These are phyloP conservation scores for Blastobotrys muscicola DNA, from an alignment of 805 yeast species.

Conservation along the genomic window DNA sequence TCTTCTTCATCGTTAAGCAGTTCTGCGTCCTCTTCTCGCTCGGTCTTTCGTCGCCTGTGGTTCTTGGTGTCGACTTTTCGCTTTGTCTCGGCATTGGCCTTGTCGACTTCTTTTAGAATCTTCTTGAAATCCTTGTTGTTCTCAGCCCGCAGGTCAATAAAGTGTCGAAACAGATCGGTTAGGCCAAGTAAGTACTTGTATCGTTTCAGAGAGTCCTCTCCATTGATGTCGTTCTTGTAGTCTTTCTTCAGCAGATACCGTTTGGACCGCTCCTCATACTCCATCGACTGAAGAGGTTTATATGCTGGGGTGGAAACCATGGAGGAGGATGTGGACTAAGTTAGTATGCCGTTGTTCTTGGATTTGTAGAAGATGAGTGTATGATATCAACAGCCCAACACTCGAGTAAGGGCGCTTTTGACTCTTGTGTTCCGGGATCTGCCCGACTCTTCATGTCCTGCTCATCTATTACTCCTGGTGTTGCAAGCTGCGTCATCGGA, in stretches of 20 bases:
- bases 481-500: too few relatives aligned
- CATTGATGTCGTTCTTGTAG: slow-evolving; percentile 4
- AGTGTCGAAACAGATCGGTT: slow-evolving; percentile 78
- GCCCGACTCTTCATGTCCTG: too few relatives aligned
- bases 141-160: slow-evolving; percentile 70
- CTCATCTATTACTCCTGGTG: too few relatives aligned
- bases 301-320: not conserved
- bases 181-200: slow-evolving; percentile 70
- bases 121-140: slow-evolving; percentile 52
- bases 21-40: slow-evolving; percentile 86
- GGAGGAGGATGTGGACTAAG: too few relatives aligned
- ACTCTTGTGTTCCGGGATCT: too few relatives aligned
- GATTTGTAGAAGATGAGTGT: too few relatives aligned
- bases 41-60: slow-evolving; percentile 26
- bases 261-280: slow-evolving; percentile 7
- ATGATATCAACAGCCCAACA: too few relatives aligned
- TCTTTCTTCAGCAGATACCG: slow-evolving; percentile 14
- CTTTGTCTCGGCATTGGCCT: slow-evolving; percentile 15
- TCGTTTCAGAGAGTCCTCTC: slow-evolving; percentile 38
- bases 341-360: too few relatives aligned
- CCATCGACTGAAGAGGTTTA: slow-evolving; percentile 1
- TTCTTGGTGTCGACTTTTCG: slow-evolving; percentile 30
- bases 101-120: slow-evolving; percentile 26
- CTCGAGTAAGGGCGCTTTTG: too few relatives aligned
- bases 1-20: slow-evolving; percentile 69